phyloP scores from a whole-genome alignment of 306 rosid genomes.

The Citrullus colocynthis region DNA sequence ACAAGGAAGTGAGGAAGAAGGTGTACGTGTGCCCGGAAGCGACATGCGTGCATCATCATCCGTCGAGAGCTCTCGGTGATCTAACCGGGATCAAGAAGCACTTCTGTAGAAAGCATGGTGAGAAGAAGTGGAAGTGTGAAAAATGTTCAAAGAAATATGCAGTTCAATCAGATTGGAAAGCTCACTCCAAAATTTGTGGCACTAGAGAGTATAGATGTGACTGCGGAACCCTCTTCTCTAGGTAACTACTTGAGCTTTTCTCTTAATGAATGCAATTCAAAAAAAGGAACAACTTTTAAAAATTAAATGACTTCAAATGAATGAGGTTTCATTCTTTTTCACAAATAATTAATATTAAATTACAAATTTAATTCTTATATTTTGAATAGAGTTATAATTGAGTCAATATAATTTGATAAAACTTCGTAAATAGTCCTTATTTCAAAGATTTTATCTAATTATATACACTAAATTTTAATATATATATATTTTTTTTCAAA shows the following conservation, averaged over 20 bases:
- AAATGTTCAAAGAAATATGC: slow-evolving; percentile 84
- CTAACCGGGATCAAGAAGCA: slow-evolving; percentile 89
- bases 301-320: no score
- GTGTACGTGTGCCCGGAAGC: slow-evolving; percentile 72
- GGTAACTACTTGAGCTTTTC: slow-evolving; percentile 20
- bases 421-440: no score
- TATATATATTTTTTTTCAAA: no score
- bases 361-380: no score
- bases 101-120: slow-evolving; percentile 80
- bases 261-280: not conserved
- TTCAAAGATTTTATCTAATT: no score
- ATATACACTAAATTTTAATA: no score
- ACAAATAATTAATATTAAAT: no score
- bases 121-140: slow-evolving; percentile 91
- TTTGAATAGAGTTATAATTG: no score
- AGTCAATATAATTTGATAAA: no score
- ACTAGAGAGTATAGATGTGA: slow-evolving; percentile 78
- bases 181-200: slow-evolving; percentile 89
- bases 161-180: slow-evolving; percentile 93
- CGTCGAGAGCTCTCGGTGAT: slow-evolving; percentile 80
- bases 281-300: not conserved
- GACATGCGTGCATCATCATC: slow-evolving; percentile 72
- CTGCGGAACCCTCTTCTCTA: slow-evolving; percentile 82
- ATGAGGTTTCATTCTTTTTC: no score
- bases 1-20: slow-evolving; percentile 52